Base-by-base conservation (phyloP, 2,329 filamentous ascomycete species). In the Pestalotiopsis sp. region DNA sequence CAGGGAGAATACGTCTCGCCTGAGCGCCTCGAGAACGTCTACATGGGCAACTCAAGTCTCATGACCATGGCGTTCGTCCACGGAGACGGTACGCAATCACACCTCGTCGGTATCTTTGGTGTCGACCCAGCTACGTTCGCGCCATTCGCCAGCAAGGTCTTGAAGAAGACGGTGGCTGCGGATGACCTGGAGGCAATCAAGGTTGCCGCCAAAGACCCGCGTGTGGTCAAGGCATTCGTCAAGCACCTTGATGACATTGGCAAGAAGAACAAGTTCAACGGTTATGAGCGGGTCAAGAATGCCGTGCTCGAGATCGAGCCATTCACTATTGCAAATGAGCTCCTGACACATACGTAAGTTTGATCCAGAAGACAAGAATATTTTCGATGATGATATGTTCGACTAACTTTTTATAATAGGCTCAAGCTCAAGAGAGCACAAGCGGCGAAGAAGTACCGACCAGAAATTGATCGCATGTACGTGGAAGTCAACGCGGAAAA, bases 1-100 rank as follows among this genome's bases (percentile, higher is more conserved):
- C 96, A 99, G 82, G 96, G 96, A 80, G 96, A 99, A 83, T 99
- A 99, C 83, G 94, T 99, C 76, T 97, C 95, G 1, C 96, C 96
- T 14, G 96, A 99, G 83, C 93, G 95, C 68, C 93, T 99, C 77
- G 96, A 99, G 85, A 98, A 97, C 79, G 92, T 97, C 45, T 97
- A 95, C 80, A 86, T 97, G 71, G 93, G 92, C 71, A 94, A 92
- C 82, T 91, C 91, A 71, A 91, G 89, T 72, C 90, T 95, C 74
- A 83, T 98, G 31, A 88, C 90, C 25, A 92, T 92, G 77, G 94
- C 91, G 2, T 98, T 93, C 78, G 93, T 98, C 31, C 95, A 99
- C 82, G 96, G 96, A 56, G 95, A 98, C 78, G 90, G 90, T 70
- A 87, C 91, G 70, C 91, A 98, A 84, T 91, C 93, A 0, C 90